Evolutionary conservation across 106 monocot genomes (phyloP).

Genomic region (Ottelia alismoides): DNA sequence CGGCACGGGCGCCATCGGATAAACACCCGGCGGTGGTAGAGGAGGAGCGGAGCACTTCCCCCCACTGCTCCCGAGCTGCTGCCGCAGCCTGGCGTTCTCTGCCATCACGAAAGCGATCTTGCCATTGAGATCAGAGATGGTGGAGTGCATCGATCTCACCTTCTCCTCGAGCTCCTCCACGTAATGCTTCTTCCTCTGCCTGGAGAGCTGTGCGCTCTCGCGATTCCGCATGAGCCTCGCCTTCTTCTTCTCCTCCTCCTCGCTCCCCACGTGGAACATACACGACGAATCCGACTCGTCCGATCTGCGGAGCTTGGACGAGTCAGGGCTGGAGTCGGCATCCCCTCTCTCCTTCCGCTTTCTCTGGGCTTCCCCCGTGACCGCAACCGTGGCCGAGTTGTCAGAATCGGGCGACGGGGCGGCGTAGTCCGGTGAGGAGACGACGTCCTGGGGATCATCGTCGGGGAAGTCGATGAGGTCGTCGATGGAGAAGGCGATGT

Average conservation of each 20-base stretch:
- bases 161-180: constrained; percentile 11
- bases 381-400: background rate
- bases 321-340: background rate
- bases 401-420: constrained; percentile 4
- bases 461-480: no score
- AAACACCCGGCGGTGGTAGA: constrained; percentile 3
- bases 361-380: no score
- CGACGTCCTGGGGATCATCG: no score
- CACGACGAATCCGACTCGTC: background rate
- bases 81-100: constrained; percentile 7
- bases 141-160: constrained; percentile 7
- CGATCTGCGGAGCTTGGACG: constrained; percentile 3
- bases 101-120: constrained; percentile 6
- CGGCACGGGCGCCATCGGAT: constrained; percentile 11
- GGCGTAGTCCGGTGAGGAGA: no score
- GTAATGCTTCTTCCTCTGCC: constrained; percentile 11
- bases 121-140: constrained; percentile 5
- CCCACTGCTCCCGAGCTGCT: constrained; percentile 3
- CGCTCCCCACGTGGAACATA: constrained; percentile 1
- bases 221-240: constrained; percentile 10
- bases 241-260: constrained; percentile 7
- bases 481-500: no score
- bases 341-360: constrained; percentile 6
- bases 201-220: constrained; percentile 12
- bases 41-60: background rate